Percentiles rank a stretch among this genome's conserved stretches.
phyloP scores from a whole-genome alignment of 495 filamentous ascomycete genomes.

The Penicillium roqueforti region DNA sequence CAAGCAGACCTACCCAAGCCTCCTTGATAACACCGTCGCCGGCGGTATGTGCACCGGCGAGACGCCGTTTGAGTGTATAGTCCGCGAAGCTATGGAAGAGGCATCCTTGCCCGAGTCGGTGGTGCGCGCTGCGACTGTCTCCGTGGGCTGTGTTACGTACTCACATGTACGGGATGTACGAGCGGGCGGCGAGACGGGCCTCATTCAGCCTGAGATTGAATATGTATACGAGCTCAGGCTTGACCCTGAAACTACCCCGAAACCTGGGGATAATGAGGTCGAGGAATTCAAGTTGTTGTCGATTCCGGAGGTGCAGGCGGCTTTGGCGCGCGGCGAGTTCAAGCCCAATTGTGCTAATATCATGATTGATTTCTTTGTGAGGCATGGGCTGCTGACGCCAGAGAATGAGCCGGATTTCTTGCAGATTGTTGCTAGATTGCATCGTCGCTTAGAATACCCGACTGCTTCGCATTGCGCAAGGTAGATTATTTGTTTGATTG shows the following conservation, averaged over 20 bases:
- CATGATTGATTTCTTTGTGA: slow-evolving; percentile 83
- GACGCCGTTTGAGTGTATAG: slow-evolving; percentile 67
- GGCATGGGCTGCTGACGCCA: slow-evolving; percentile 74
- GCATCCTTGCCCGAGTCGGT: slow-evolving; percentile 72
- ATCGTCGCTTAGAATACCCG: slow-evolving; percentile 80
- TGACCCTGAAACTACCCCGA: slow-evolving; percentile 58
- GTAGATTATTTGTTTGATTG: slow-evolving; percentile 1
- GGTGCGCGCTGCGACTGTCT: slow-evolving; percentile 54
- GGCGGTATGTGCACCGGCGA: slow-evolving; percentile 83
- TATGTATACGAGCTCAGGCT: slow-evolving; percentile 90
- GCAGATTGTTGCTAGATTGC: slow-evolving; percentile 69
- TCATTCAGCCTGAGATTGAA: slow-evolving; percentile 87
- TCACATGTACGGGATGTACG: slow-evolving; percentile 72
- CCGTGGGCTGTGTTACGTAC: slow-evolving; percentile 75
- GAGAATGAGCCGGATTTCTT: slow-evolving; percentile 81
- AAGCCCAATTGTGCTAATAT: slow-evolving; percentile 92
- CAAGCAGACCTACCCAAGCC: slow-evolving; percentile 81
- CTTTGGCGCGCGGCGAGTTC: slow-evolving; percentile 68
- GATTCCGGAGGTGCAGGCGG: slow-evolving; percentile 67
- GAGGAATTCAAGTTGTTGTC: slow-evolving; percentile 75
- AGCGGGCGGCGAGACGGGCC: slow-evolving; percentile 80
- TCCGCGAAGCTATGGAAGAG: slow-evolving; percentile 87
- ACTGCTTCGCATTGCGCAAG: slow-evolving; percentile 40
- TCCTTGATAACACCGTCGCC: slow-evolving; percentile 93
- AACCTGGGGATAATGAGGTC: slow-evolving; percentile 82